Base-by-base conservation (phyloP, 2,329 filamentous ascomycete genomes). In the Diaporthe sp. region DNA sequence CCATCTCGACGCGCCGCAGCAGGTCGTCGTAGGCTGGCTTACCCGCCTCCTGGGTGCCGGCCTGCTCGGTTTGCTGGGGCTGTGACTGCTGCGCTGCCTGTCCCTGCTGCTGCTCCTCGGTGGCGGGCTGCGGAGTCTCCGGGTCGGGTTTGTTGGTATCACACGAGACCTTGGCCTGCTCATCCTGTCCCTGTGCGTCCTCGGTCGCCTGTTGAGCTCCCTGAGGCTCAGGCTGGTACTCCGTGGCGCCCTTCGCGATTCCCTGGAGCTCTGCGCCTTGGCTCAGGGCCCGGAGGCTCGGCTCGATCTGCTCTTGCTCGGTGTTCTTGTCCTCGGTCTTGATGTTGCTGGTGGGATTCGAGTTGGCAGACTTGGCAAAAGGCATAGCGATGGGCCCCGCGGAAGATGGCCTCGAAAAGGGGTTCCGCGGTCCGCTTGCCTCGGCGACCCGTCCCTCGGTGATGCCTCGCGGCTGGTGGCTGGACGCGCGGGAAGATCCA, bases 1-100 rank as follows among this genome's bases (percentile, higher is more conserved):
- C 46, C 0, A 2, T 2, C 57, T 65, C 34, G 71, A 53, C 10
- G 17, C 1, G 10, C 3, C 10, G 10, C 5, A 61, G 44, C 15
- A 61, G 2, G 7, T 61, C 57, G 25, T 72, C 70, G 15, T 51
- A 61, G 1, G 42, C 42, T 2, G 31, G 19, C 5, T 4, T 28
- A 3, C 1, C 10, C 12, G 12, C 7, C 2, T 13, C 17, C n/a
- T 39, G 1, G 31, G 53, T 4, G 34, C 0, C 7, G 28, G 8
- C 12, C 49, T 46, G 34, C 10, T 15, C 34, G 61, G 25, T 25
- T 19, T 22, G n/a, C 28, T 57, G 44, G 1, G 37, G 9, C 60
- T 65, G n/a, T 22, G 22, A 5, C 13, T 70, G 46, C 51, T 70
- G 49, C 15, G 15, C 19, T 22, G 9, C 31, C 28, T 58, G 19